Evolutionary conservation across 805 yeast genomes (phyloP).

Genomic region (Nakazawaea holstii): DNA sequence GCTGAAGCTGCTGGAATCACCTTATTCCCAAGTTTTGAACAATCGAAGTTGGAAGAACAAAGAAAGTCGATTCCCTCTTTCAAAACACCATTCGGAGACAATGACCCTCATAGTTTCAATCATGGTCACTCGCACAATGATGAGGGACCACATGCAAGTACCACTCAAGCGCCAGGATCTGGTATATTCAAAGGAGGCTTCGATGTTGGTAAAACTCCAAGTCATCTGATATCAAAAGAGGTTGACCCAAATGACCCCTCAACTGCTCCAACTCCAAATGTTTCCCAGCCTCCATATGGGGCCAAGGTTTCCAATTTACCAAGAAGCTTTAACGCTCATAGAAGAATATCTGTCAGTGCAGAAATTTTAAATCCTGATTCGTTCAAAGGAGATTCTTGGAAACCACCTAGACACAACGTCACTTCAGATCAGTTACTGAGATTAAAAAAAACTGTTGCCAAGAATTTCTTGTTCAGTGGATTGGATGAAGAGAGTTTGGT

Average conservation of each 20-base stretch:
- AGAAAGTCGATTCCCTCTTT: slow-evolving; percentile 25
- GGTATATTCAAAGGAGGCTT: slow-evolving; percentile 23
- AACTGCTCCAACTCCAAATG: slow-evolving; percentile 16
- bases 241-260: slow-evolving; percentile 16
- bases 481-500: slow-evolving; percentile 73
- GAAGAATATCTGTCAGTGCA: slow-evolving; percentile 89
- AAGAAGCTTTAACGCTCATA: slow-evolving; percentile 62
- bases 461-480: slow-evolving; percentile 80
- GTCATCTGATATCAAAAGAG: slow-evolving; percentile 15
- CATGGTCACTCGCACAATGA: slow-evolving; percentile 22
- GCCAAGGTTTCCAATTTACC: slow-evolving; percentile 38
- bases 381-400: slow-evolving; percentile 63
- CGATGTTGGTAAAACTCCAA: slow-evolving; percentile 20
- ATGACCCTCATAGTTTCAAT: slow-evolving; percentile 52
- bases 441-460: slow-evolving; percentile 64
- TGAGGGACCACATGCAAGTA: neutral
- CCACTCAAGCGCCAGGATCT: slow-evolving; percentile 13
- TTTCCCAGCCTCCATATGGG: slow-evolving; percentile 16
- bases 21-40: slow-evolving; percentile 20
- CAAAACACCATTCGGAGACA: slow-evolving; percentile 58
- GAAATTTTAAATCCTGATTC: slow-evolving; percentile 78
- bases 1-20: slow-evolving; percentile 47
- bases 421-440: slow-evolving; percentile 59
- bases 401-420: slow-evolving; percentile 63
- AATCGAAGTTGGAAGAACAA: slow-evolving; percentile 17